These are phyloP conservation scores for Isatis tinctoria DNA, from an alignment of 345 rosid species.

Conservation along the genomic window DNA sequence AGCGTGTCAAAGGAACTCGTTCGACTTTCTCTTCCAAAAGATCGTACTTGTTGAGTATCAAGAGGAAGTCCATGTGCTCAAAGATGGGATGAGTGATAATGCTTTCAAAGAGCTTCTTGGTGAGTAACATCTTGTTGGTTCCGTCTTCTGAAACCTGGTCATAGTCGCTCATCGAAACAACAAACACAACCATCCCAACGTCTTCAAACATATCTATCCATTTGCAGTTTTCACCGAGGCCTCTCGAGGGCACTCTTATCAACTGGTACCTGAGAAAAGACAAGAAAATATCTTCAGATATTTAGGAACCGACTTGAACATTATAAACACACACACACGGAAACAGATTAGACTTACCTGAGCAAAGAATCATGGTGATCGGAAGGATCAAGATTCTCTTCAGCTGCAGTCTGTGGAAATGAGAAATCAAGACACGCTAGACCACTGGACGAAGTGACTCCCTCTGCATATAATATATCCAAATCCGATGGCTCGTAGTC, in stretches of 20 bases:
- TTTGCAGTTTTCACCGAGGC: slow-evolving; percentile 89
- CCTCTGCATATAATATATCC: slow-evolving; percentile 94
- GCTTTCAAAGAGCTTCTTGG: slow-evolving; percentile 80
- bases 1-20: slow-evolving; percentile 50
- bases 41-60: slow-evolving; percentile 80
- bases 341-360: slow-evolving; percentile 40
- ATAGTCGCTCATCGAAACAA: slow-evolving; percentile 77
- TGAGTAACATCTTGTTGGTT: slow-evolving; percentile 70
- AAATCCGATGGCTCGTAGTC: slow-evolving; percentile 95
- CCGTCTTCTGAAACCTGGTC: slow-evolving; percentile 60
- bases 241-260: slow-evolving; percentile 78
- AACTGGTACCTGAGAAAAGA: slow-evolving; percentile 68
- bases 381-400: slow-evolving; percentile 49
- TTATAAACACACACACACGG: background rate
- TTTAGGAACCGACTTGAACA: background rate
- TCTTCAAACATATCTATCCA: slow-evolving; percentile 99
- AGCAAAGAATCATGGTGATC: slow-evolving; percentile 73
- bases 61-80: slow-evolving; percentile 82
- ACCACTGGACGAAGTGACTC: slow-evolving; percentile 94
- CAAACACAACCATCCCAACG: slow-evolving; percentile 83
- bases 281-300: background rate
- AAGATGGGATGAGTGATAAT: slow-evolving; percentile 80
- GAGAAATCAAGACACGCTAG: slow-evolving; percentile 85
- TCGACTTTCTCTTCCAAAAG: slow-evolving; percentile 82
- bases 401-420: slow-evolving; percentile 61